Conservation (phyloP, 2,329 filamentous ascomycete species). For the Beauveria scarabaeidicola region DNA sequence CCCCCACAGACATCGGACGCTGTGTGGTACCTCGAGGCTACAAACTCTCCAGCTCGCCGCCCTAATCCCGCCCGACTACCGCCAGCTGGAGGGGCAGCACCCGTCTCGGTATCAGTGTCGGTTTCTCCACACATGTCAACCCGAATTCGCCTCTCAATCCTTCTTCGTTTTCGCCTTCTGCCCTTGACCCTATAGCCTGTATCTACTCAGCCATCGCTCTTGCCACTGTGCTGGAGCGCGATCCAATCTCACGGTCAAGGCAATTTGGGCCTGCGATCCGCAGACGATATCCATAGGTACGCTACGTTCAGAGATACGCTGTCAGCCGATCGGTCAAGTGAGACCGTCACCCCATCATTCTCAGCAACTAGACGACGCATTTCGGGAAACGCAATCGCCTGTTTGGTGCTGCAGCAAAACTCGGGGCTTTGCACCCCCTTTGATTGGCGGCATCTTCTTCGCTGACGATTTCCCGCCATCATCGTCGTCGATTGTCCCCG, state of each 20-base stretch:
- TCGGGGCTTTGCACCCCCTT: background rate
- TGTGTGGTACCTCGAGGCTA: background rate
- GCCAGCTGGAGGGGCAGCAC: background rate
- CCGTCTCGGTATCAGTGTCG: background rate
- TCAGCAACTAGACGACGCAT: background rate
- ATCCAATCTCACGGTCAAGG: background rate
- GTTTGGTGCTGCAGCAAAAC: background rate
- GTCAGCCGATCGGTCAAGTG: conserved; percentile 3
- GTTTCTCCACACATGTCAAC: conserved; percentile 10
- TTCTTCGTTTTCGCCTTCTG: background rate
- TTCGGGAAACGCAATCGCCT: background rate
- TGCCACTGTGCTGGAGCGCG: background rate
- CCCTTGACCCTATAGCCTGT: background rate
- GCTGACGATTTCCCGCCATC: background rate
- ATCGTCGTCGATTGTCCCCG: conserved; percentile 15
- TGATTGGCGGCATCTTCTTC: background rate
- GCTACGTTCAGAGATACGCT: background rate
- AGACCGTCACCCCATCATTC: background rate
- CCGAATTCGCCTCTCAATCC: conserved; percentile 9
- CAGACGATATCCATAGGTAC: conserved; percentile 1
- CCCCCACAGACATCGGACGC: background rate
- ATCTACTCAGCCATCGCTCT: background rate
- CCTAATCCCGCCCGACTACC: conserved; percentile 3
- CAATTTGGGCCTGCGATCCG: conserved; percentile 12
- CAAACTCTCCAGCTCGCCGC: background rate